Evolutionary conservation across 495 filamentous ascomycete species (phyloP), one percentile per base, ranked within the genome.

Genomic region (Penicillium samsonianum): DNA sequence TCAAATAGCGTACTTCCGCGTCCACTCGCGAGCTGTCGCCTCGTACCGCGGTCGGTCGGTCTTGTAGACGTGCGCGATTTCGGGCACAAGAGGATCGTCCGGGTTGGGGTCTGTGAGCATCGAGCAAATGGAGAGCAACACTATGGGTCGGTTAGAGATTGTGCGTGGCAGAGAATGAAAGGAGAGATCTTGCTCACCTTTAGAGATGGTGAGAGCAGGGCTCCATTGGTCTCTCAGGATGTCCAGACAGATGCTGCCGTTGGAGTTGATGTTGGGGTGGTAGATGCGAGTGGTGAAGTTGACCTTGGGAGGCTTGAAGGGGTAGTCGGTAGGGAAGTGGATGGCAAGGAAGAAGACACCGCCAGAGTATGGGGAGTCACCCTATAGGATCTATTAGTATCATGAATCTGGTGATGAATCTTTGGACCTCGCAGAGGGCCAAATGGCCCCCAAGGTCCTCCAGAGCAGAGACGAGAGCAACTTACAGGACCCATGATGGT

Each of bases 271-370:
- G 79, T 98, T 98, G 68, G 94, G 94, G 81, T 98, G 94, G 73
- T 98, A 98, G 82, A 98, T 98, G 67, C 94, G 87, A 51, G 94
- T 98, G 59, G 90, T 97, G 84, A 98, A 98, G 87, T 97, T 97
- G 78, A 98, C 94, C 84, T 98, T 98, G 53, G 94, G 94, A 40
- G 94, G 95, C 86, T 98, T 98, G 85, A 98, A 98, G 5, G 94
- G 94, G 77, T 98, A 98, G 82, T 98, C 94, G 80, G 94, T 98
- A 61, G 94, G 94, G 84, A 98, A 98, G 79, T 96, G 90, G 68
- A 98, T 98, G 57, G 87, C 84, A 51, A 98, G 82, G 86, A 98
- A 98, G 84, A 98, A 98, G 62, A 98, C 93, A 65, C 94, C 94
- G 67, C 91, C 90, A 17, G 91, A 90, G 82, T 98, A 98, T 74